These are phyloP conservation scores for Penicillium flavigenum DNA, from an alignment of 495 filamentous ascomycete species.

Conservation along the genomic window DNA sequence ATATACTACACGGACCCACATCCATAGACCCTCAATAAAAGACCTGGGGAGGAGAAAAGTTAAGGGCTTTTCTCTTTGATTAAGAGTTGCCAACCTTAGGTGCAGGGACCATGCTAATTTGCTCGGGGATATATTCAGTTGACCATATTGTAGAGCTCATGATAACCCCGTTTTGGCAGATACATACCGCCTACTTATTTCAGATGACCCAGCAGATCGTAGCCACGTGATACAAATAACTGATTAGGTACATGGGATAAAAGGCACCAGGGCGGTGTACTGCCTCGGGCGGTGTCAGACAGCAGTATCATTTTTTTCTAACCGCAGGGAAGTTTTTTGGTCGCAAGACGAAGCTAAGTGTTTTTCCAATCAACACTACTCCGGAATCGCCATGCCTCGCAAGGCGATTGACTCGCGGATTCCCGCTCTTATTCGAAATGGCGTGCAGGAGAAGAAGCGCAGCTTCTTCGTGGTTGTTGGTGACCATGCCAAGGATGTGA, in stretches of 20 bases:
- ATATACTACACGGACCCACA: too few species aligned
- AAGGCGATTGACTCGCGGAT: conserved; percentile 85
- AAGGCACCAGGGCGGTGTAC: conserved; percentile 15
- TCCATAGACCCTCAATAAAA: too few species aligned
- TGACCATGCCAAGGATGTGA: conserved; percentile 94
- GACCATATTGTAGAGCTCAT: too few species aligned
- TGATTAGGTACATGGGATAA: not conserved
- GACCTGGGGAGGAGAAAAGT: too few species aligned
- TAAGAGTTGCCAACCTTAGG: conserved; percentile 81
- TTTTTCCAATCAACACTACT: conserved; percentile 15
- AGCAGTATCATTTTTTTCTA: conserved; percentile 32
- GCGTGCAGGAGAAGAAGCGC: conserved; percentile 93
- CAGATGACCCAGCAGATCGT: not conserved
- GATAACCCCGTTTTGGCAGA: too few species aligned
- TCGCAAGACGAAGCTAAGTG: conserved; percentile 13
- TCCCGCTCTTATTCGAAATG: conserved; percentile 93
- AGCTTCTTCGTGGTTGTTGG: conserved; percentile 97
- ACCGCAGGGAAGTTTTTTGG: conserved; percentile 16
- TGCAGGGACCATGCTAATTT: conserved; percentile 99
- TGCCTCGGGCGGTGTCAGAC: conserved; percentile 12
- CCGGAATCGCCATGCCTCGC: conserved; percentile 45
- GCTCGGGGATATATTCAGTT: conserved; percentile 56
- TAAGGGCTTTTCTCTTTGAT: too few species aligned
- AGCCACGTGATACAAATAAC: not conserved
- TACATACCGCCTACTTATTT: not conserved